Evolutionary conservation across 2,329 filamentous ascomycete genomes (phyloP).

Genomic region (Thyridium curvatum): DNA sequence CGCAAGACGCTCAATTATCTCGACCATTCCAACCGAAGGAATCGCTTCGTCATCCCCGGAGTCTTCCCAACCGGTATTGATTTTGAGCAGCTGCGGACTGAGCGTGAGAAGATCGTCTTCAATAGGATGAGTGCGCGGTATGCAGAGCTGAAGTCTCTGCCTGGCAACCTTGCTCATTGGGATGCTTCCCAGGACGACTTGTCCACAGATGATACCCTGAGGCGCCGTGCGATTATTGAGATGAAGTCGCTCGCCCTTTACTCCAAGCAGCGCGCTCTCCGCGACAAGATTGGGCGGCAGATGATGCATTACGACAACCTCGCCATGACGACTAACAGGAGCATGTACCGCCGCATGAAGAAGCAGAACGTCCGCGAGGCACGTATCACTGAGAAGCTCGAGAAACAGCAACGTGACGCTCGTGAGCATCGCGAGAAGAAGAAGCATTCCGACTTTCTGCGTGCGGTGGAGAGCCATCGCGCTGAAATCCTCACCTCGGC

Average conservation of each 20-base stretch:
- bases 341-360: conserved; percentile 88
- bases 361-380: conserved; percentile 95
- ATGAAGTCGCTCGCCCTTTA: conserved; percentile 88
- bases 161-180: conserved; percentile 83
- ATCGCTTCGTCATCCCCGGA: conserved; percentile 75
- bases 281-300: conserved; percentile 80
- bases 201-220: conserved; percentile 73
- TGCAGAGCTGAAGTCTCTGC: conserved; percentile 73
- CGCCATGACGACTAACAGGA: conserved; percentile 92
- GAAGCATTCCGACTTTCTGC: conserved; percentile 89
- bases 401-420: conserved; percentile 97
- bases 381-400: conserved; percentile 94
- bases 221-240: conserved; percentile 87
- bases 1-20: conserved; percentile 65
- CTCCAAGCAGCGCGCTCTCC: conserved; percentile 77
- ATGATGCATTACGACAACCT: conserved; percentile 96
- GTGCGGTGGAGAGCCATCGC: conserved; percentile 77
- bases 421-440: conserved; percentile 95
- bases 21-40: conserved; percentile 69
- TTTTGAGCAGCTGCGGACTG: conserved; percentile 75
- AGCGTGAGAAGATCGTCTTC: conserved; percentile 82
- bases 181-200: conserved; percentile 65
- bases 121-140: conserved; percentile 85
- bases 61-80: conserved; percentile 87
- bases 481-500: conserved; percentile 68